Base-by-base conservation (phyloP, 2,329 filamentous ascomycete species). In the Hymenoscyphus infarciens region DNA sequence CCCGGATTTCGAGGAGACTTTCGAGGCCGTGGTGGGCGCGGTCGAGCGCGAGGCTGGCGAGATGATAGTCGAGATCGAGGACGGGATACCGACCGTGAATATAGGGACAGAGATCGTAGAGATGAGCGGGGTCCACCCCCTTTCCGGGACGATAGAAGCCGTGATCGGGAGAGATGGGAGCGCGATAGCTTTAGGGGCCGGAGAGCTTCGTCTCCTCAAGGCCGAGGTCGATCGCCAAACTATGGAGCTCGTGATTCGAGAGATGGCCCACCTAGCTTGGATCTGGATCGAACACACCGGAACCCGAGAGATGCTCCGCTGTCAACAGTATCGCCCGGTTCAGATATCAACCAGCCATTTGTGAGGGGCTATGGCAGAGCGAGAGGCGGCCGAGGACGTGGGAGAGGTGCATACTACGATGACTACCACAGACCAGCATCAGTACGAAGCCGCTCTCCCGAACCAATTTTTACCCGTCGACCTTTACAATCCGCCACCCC, bases 231-330 rank as follows among this genome's bases (percentile, higher is more conserved):
- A 38, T 91, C 89, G 11, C 89, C 90, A 13, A 86, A 85, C 64
- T 82, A 88, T 70, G 86, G 89, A 62, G 33, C 60, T 59, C 76
- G 78, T 68, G 77, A 84, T 63, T 69, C 56, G 42, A 74, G 72
- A 67, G 83, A 87, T 69, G 75, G 77, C 1, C 87, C 86, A 0
- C 79, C 87, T 35, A 86, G 85, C 56, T 77, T 89, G 6, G 89
- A 92, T 67, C 81, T 86, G 7, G 86, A 87, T 63, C 82, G 89
- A 63, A 84, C 86, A 19, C 81, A 89, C 60, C 81, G 89, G 56
- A 86, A 83, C 16, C 91, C 89, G 8, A 82, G 90, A 70, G 90
- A 93, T 70, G 89, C 89, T 0, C 88, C 89, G 11, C 82, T 86
- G 25, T 90, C 88, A 1, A 88, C 87, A 19, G 87, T 87, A 4